Conservation (phyloP, 768 basidiomycete species). For the Amanita phalloides region DNA sequence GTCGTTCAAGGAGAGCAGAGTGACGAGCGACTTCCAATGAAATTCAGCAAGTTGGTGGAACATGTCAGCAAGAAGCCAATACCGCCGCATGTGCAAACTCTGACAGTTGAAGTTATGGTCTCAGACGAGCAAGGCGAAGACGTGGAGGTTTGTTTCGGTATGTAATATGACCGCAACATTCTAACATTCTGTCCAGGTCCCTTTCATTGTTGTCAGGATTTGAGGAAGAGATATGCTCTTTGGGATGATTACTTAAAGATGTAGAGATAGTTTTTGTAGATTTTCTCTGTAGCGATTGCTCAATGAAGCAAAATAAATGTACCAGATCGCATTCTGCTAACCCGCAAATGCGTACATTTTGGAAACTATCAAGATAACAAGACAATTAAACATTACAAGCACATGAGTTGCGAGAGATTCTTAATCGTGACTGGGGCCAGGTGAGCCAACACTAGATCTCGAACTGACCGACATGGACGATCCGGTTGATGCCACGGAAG, state of each 20-base stretch:
- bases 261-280: background rate
- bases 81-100: slow-evolving; percentile 69
- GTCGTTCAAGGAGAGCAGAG: slow-evolving; percentile 34
- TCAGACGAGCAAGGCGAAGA: slow-evolving; percentile 89
- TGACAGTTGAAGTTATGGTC: slow-evolving; percentile 92
- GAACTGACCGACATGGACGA: slow-evolving; percentile 15
- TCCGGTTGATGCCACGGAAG: slow-evolving; percentile 12
- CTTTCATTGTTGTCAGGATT: slow-evolving; percentile 70
- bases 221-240: slow-evolving; percentile 16
- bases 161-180: background rate
- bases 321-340: too few relatives aligned
- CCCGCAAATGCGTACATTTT: too few relatives aligned
- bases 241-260: background rate
- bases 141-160: slow-evolving; percentile 58
- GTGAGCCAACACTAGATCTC: slow-evolving; percentile 4
- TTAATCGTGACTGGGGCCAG: slow-evolving; percentile 3
- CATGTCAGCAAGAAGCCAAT: slow-evolving; percentile 92
- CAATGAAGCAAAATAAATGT: background rate
- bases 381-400: background rate
- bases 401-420: background rate
- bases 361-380: background rate
- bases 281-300: background rate
- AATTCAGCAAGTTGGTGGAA: slow-evolving; percentile 86
- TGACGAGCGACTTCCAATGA: slow-evolving; percentile 81
- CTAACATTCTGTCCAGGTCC: slow-evolving; percentile 38